Base-by-base conservation (phyloP, 116 monocot species). In the Iris pallida region DNA sequence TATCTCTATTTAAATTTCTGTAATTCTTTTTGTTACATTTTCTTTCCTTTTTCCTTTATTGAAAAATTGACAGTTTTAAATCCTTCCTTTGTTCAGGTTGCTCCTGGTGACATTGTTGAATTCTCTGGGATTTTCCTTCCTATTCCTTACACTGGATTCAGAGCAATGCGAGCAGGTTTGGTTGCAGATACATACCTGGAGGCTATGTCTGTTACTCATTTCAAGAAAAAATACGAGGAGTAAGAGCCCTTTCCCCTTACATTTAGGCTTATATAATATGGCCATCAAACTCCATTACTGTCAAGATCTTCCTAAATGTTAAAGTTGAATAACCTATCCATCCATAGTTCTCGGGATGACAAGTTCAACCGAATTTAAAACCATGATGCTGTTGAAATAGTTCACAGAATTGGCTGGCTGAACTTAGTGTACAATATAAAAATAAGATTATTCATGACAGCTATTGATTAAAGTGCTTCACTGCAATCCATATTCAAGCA, bases 161-260 rank as follows among this genome's bases (percentile, higher is more conserved):
- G 89, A 75, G 96, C 96, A 71, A 82, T 96, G 83, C 84, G 89
- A 49, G 96, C 96, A 40, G 96, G 96, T 16, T 83, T 96, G 70
- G 89, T 96, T 78, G 96, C 96, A 54, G 96, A 96, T 81, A 96
- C 96, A 44, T 96, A 81, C 75, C 76, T 96, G 75, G 96, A 96
- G 66, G 79, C 85, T 53, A 96, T 92, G 92, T 92, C 96, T 20
- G 67, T 89, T 47, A 87, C 83, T 18, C 96, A 96, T 74, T 96
- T 91, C 71, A 96, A 96, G 87, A 96, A 96, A 85, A 96, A 92
- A 91, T 96, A 96, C 68, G 91, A 91, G 81, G 96, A 96, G 96
- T 96, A 71, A 79, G 92, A 30, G 30, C 30, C 30, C 62, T 45
- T 58, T 70, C 40, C 30, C 30, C 30, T 30, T 30, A 30, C 30